Conservation (phyloP, 2,329 filamentous ascomycete species). For the Macrophomina tecta region DNA sequence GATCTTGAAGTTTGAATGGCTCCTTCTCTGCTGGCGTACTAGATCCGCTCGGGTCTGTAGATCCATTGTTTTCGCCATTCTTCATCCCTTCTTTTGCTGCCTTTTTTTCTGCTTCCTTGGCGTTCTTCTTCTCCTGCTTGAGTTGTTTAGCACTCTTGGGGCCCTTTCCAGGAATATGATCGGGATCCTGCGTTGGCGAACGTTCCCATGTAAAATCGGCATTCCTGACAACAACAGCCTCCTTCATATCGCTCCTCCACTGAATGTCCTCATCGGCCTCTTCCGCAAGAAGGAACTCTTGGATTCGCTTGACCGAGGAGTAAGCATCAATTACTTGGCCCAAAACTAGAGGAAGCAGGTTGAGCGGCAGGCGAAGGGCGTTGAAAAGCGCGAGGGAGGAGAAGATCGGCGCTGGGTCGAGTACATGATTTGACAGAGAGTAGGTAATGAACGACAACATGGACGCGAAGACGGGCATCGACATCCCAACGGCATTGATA, state of each 20-base stretch:
- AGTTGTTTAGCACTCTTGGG: constrained; percentile 18
- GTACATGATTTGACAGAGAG: constrained; percentile 65
- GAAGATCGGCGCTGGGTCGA: constrained; percentile 82
- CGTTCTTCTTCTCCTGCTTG: constrained; percentile 32
- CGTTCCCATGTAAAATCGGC: constrained; percentile 90
- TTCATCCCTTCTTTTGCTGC: constrained; percentile 54
- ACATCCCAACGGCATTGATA: constrained; percentile 83
- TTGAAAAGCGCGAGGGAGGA: constrained; percentile 96
- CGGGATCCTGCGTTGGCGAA: constrained; percentile 59
- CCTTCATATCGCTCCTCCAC: constrained; percentile 58
- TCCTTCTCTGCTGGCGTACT: constrained; percentile 48
- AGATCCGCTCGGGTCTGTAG: constrained; percentile 33
- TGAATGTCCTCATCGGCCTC: constrained; percentile 77
- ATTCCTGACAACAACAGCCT: constrained; percentile 70
- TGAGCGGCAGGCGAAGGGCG: constrained; percentile 85
- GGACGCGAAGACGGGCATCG: constrained; percentile 89
- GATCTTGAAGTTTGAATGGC: constrained; percentile 75
- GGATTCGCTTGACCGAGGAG: constrained; percentile 81
- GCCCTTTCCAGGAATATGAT: constrained; percentile 30
- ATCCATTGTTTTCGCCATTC: constrained; percentile 42
- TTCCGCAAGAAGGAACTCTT: constrained; percentile 86
- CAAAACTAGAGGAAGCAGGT: constrained; percentile 84
- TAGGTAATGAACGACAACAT: constrained; percentile 93
- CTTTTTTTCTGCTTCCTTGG: constrained; percentile 46
- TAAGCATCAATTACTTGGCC: constrained; percentile 90